Evolutionary conservation across 345 rosid genomes (phyloP).

Genomic region (Moringa oleifera): DNA sequence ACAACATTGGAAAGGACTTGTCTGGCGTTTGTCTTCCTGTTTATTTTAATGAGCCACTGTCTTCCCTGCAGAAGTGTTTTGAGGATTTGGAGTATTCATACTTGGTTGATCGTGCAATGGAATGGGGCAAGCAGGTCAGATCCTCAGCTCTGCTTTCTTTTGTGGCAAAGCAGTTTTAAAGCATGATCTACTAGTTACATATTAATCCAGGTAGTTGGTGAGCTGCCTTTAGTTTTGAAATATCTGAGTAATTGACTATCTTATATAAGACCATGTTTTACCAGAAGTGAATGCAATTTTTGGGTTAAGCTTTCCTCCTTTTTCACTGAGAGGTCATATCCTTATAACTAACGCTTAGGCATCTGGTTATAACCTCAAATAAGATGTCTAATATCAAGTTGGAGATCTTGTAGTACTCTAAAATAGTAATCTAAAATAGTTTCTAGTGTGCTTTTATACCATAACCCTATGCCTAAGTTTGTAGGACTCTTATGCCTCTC

Average conservation of each 20-base stretch:
- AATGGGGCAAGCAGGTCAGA: slow-evolving; percentile 98
- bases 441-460: neutral
- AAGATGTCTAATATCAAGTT: neutral
- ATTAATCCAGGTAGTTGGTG: slow-evolving; percentile 18
- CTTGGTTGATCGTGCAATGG: slow-evolving; percentile 85
- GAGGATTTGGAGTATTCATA: slow-evolving; percentile 96
- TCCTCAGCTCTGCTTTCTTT: slow-evolving; percentile 31
- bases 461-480: neutral
- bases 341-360: neutral
- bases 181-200: slow-evolving; percentile 24
- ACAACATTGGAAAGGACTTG: slow-evolving; percentile 95
- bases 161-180: slow-evolving; percentile 26
- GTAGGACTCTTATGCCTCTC: neutral
- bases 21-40: slow-evolving; percentile 99
- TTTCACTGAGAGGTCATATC: neutral
- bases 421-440: too few species aligned
- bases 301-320: neutral
- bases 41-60: slow-evolving; percentile 93
- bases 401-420: too few species aligned
- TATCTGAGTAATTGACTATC: neutral
- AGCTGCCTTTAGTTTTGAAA: slow-evolving; percentile 3
- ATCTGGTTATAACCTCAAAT: neutral
- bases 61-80: slow-evolving; percentile 96
- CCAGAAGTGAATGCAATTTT: too few species aligned
- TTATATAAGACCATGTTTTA: neutral